Evolutionary conservation across 768 basidiomycete genomes (phyloP).

Genomic region (Phylloporus rhodoxanthus): DNA sequence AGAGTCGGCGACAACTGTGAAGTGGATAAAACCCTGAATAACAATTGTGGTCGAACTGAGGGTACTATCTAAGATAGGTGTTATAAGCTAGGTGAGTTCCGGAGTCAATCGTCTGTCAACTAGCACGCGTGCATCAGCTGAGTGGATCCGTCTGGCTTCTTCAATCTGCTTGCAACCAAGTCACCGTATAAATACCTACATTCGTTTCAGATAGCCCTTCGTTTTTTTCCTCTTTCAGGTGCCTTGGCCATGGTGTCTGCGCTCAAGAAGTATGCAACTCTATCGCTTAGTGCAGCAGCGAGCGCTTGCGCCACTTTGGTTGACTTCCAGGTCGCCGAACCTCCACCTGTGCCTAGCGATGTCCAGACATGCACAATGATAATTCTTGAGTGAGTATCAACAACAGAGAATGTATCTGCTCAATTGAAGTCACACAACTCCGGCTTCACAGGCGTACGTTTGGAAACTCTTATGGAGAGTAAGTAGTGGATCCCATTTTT

Average conservation of each 20-base stretch:
- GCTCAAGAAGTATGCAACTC: conserved; percentile 5
- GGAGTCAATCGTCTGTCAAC: too few relatives aligned
- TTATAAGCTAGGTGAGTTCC: too few relatives aligned
- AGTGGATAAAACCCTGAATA: too few relatives aligned
- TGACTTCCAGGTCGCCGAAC: conserved; percentile 70
- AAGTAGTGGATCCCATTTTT: conserved; percentile 19
- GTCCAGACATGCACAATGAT: conserved; percentile 58
- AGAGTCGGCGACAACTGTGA: too few relatives aligned
- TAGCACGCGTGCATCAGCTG: too few relatives aligned
- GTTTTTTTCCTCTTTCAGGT: conserved; percentile 2
- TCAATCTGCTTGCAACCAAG: background rate
- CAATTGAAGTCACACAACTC: background rate
- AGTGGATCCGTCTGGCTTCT: too few relatives aligned
- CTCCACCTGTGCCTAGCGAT: conserved; percentile 58
- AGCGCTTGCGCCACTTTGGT: conserved; percentile 29
- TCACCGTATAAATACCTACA: conserved; percentile 5
- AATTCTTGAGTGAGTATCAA: conserved; percentile 50
- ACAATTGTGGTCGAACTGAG: too few relatives aligned
- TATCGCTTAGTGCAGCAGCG: conserved; percentile 10
- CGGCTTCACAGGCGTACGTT: conserved; percentile 52
- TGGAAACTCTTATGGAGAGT: conserved; percentile 66
- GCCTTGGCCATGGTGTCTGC: conserved; percentile 18
- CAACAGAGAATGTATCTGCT: background rate
- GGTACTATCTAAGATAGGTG: too few relatives aligned
- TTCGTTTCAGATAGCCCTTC: background rate